Percentiles rank a stretch among this genome's conserved stretches.
Conservation (phyloP, 148 eudicot genomes). For the Rhododendron henanense region DNA sequence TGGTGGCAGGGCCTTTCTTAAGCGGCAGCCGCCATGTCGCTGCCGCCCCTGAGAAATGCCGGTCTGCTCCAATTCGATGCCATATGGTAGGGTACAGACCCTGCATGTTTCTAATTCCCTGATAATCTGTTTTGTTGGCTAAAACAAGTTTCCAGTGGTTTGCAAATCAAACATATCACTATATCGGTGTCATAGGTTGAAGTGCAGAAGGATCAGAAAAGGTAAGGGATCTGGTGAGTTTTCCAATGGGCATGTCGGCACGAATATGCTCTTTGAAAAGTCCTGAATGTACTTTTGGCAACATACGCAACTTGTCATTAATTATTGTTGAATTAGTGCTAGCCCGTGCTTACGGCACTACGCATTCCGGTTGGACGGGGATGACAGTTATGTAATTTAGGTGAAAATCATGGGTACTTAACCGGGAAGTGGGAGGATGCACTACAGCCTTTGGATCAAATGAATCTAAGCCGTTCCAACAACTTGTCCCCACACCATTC, state of each 20-base stretch:
- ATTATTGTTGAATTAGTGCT: background rate
- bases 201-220: background rate
- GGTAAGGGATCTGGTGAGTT: background rate
- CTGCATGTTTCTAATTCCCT: background rate
- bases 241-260: background rate
- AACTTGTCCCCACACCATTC: too few relatives aligned
- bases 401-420: too few relatives aligned
- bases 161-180: background rate
- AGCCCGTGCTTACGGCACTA: background rate
- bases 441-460: too few relatives aligned
- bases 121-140: background rate
- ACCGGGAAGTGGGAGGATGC: too few relatives aligned
- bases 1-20: constrained; percentile 9
- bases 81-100: background rate
- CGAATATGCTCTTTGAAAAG: background rate
- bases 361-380: too few relatives aligned
- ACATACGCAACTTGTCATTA: background rate
- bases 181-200: background rate
- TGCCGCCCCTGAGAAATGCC: background rate
- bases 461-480: too few relatives aligned
- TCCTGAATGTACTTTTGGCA: background rate
- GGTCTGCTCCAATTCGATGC: background rate
- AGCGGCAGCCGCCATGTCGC: constrained; percentile 2
- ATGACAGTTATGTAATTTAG: too few relatives aligned
- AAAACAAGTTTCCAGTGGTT: background rate